Percentiles rank a stretch among this genome's conserved stretches.
These are phyloP conservation scores for Ottelia alismoides DNA, from an alignment of 106 monocot species.

Conservation along the genomic window DNA sequence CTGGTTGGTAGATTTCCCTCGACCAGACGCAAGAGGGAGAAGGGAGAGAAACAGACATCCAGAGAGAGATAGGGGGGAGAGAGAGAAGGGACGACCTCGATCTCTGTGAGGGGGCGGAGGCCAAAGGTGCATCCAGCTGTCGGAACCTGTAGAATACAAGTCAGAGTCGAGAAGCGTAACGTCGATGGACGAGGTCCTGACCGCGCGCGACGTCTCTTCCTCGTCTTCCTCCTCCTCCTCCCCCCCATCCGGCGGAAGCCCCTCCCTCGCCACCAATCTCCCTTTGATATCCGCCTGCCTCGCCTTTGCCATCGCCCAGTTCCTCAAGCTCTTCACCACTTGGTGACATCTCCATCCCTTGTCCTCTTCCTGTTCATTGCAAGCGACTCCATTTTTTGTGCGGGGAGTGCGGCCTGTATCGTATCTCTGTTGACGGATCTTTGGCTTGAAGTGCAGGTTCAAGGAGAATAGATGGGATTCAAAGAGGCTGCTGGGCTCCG, in stretches of 20 bases:
- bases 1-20: too few species aligned
- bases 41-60: too few species aligned
- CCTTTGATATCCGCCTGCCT: conserved; percentile 44
- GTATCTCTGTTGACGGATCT: background rate
- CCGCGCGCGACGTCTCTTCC: conserved; percentile 11
- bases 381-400: background rate
- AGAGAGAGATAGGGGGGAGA: too few species aligned
- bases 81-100: too few species aligned
- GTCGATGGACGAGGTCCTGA: conserved; percentile 39
- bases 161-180: background rate
- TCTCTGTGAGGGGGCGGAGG: too few species aligned
- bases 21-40: too few species aligned
- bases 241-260: background rate
- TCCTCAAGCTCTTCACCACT: conserved; percentile 55
- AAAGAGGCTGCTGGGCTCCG: conserved; percentile 63
- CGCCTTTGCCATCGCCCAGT: conserved; percentile 45
- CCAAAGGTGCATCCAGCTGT: too few species aligned
- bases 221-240: conserved; percentile 5
- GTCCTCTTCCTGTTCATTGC: background rate
- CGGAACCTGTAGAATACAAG: too few species aligned
- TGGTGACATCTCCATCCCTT: conserved; percentile 15
- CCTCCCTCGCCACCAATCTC: conserved; percentile 29
- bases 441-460: conserved; percentile 43
- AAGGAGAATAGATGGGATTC: conserved; percentile 92
- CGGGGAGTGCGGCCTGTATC: background rate